phyloP scores from a whole-genome alignment of 345 rosid species.

The Hibiscus trionum region DNA sequence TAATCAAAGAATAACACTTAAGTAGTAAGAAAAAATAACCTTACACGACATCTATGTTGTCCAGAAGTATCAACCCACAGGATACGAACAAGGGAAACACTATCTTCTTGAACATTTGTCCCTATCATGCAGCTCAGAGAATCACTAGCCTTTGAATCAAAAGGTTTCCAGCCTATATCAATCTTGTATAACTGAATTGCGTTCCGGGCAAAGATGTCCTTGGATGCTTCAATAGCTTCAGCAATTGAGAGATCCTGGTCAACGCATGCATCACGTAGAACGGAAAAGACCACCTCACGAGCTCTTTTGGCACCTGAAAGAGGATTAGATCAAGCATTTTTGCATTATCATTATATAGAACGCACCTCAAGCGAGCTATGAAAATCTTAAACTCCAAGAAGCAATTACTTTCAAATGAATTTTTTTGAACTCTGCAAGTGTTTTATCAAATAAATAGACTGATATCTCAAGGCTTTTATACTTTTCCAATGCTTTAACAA shows the following conservation, averaged over 20 bases:
- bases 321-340: not conserved
- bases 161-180: constrained; percentile 14
- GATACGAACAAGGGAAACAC: constrained; percentile 56
- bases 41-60: constrained; percentile 90
- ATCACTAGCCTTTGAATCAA: constrained; percentile 19
- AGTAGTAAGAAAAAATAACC: constrained; percentile 18
- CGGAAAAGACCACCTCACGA: constrained; percentile 64
- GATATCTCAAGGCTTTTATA: constrained; percentile 1
- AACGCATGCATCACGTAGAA: constrained; percentile 57
- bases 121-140: constrained; percentile 20
- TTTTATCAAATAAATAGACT: not conserved
- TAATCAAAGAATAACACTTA: not conserved
- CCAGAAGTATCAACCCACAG: constrained; percentile 92
- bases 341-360: not conserved
- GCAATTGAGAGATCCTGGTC: constrained; percentile 62
- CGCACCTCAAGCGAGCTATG: constrained; percentile 7
- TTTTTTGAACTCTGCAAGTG: not conserved
- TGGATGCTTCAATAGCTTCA: constrained; percentile 84
- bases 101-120: constrained; percentile 21
- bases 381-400: not conserved
- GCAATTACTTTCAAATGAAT: not conserved
- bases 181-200: constrained; percentile 68
- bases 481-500: not conserved
- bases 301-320: constrained; percentile 70
- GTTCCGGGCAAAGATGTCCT: constrained; percentile 63